A percentile compares a stretch with the other conserved stretches of the same genome.
Evolutionary conservation across 2,329 filamentous ascomycete genomes (phyloP).

Genomic region (Beauveria varroae): DNA sequence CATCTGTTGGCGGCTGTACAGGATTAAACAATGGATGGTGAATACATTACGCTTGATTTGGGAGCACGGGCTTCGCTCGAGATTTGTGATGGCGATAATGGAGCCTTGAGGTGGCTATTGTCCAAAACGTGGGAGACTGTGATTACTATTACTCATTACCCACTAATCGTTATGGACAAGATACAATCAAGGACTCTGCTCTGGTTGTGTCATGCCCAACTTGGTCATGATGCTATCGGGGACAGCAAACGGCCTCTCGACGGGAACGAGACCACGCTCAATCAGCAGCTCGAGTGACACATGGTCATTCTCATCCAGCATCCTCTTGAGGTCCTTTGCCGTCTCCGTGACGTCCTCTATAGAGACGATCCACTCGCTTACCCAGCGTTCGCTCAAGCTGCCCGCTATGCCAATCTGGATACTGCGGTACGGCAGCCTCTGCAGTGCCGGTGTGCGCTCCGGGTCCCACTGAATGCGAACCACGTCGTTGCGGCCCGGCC

Average conservation of each 20-base stretch:
- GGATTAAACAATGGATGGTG: background rate
- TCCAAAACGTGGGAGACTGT: too few species aligned
- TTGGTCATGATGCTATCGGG: conserved; percentile 26
- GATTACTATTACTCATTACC: too few species aligned
- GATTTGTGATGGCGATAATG: background rate
- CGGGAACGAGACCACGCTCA: conserved; percentile 32
- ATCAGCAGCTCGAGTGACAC: conserved; percentile 29
- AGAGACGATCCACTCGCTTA: conserved; percentile 41
- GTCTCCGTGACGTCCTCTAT: conserved; percentile 53
- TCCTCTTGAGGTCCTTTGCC: conserved; percentile 39
- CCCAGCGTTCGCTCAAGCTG: conserved; percentile 36
- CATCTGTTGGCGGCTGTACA: background rate
- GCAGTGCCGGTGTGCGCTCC: conserved; percentile 41
- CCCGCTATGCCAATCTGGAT: conserved; percentile 55
- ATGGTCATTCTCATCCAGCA: conserved; percentile 32
- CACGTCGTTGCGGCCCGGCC: conserved; percentile 15
- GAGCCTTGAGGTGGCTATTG: background rate
- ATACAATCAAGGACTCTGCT: background rate
- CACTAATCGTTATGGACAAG: too few species aligned
- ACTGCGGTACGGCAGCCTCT: conserved; percentile 41
- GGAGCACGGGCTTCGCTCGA: background rate
- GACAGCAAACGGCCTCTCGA: conserved; percentile 36
- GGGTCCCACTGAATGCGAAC: conserved; percentile 61
- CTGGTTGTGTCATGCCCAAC: conserved; percentile 24
- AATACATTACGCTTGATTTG: background rate